phyloP scores from a whole-genome alignment of 2,329 filamentous ascomycete species.

The Nemania abortiva region DNA sequence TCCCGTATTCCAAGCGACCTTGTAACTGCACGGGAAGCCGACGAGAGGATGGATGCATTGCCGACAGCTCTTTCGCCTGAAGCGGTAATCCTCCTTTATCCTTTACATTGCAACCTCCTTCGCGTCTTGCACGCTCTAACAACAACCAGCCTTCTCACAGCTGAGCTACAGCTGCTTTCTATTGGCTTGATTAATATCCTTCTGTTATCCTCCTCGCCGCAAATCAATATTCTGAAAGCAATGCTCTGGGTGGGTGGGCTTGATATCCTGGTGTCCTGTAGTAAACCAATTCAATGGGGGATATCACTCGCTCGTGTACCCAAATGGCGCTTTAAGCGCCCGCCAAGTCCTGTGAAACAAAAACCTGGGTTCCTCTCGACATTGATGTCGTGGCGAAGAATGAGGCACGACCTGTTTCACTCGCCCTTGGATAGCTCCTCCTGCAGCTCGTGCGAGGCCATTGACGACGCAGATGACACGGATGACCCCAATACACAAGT shows the following conservation, averaged over 20 bases:
- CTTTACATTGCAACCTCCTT: constrained; percentile 83
- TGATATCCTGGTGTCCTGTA: constrained; percentile 78
- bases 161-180: constrained; percentile 90
- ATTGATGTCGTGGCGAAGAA: constrained; percentile 60
- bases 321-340: constrained; percentile 85
- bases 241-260: constrained; percentile 88
- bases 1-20: constrained; percentile 40
- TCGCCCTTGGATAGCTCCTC: constrained; percentile 50
- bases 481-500: constrained; percentile 38
- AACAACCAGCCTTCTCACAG: constrained; percentile 86
- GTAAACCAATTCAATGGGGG: constrained; percentile 82
- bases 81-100: constrained; percentile 76
- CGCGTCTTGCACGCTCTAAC: constrained; percentile 82
- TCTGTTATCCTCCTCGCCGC: constrained; percentile 81
- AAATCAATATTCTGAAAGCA: constrained; percentile 85
- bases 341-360: constrained; percentile 55
- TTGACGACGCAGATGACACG: constrained; percentile 49
- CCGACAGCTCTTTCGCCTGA: constrained; percentile 63
- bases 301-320: constrained; percentile 89
- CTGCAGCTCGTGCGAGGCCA: constrained; percentile 51
- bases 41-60: constrained; percentile 35
- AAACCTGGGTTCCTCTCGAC: constrained; percentile 54
- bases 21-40: constrained; percentile 46
- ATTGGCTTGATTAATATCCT: constrained; percentile 84
- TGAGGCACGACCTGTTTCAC: constrained; percentile 57